phyloP scores from a whole-genome alignment of 1,139 yeast genomes.

The Torulaspora globosa region DNA sequence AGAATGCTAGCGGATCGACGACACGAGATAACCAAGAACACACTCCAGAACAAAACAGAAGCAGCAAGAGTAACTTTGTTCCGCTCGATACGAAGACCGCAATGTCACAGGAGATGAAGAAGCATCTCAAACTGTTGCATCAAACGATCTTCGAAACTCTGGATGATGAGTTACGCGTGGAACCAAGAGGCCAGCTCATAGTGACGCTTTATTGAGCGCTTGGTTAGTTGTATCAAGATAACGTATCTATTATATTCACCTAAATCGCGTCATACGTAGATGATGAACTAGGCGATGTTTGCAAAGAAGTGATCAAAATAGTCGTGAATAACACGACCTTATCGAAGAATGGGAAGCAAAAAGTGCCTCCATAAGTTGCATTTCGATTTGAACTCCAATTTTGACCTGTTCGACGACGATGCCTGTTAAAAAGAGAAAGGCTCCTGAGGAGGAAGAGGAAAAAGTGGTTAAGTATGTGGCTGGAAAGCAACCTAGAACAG shows the following conservation, averaged over 20 bases:
- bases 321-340: not conserved
- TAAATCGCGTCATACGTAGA: not conserved
- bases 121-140: constrained; percentile 13
- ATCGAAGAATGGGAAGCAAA: not conserved
- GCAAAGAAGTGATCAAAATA: not conserved
- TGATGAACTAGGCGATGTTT: not conserved
- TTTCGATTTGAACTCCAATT: not conserved
- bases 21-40: not conserved
- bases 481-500: constrained; percentile 35
- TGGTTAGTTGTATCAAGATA: too few species aligned
- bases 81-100: constrained; percentile 13
- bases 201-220: constrained; percentile 14
- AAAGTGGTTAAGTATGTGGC: constrained; percentile 25
- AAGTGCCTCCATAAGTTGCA: not conserved
- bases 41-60: not conserved
- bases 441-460: constrained; percentile 21
- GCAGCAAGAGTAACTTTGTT: constrained; percentile 4
- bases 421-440: constrained; percentile 21
- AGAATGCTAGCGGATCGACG: not conserved
- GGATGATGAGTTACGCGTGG: constrained; percentile 18
- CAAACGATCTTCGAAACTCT: constrained; percentile 13
- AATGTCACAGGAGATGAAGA: constrained; percentile 10
- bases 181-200: constrained; percentile 17
- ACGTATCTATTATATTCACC: too few species aligned
- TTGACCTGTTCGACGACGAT: not conserved